These are phyloP conservation scores for Colletotrichum endophyticum DNA, from an alignment of 2,329 filamentous ascomycete species.

Conservation along the genomic window DNA sequence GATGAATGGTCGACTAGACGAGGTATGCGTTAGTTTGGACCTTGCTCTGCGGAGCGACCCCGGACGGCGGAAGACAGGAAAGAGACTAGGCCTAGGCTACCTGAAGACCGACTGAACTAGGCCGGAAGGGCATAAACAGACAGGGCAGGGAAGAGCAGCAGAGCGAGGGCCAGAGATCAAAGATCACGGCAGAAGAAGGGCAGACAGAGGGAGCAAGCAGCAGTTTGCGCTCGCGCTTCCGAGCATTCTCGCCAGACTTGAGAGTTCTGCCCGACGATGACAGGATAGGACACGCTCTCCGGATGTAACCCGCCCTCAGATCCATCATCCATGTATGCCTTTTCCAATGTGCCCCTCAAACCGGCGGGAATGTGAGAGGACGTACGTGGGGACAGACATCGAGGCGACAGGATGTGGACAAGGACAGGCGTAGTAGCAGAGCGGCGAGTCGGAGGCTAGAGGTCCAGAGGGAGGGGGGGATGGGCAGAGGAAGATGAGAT, in stretches of 20 bases:
- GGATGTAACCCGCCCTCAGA: constrained; percentile 7
- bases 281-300: constrained; percentile 4
- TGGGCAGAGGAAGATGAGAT: neutral
- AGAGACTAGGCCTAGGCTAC: neutral
- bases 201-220: neutral
- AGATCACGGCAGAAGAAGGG: neutral
- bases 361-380: neutral
- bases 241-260: neutral
- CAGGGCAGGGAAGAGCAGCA: neutral
- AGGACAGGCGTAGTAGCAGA: neutral
- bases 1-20: neutral
- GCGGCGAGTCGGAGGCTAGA: neutral
- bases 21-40: neutral
- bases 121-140: neutral
- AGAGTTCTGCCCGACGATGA: neutral
- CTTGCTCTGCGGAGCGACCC: neutral
- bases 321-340: neutral
- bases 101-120: neutral
- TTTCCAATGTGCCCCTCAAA: neutral
- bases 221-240: neutral
- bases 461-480: neutral
- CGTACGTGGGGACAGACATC: neutral
- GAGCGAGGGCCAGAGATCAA: neutral
- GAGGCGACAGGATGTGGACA: neutral
- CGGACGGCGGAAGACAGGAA: neutral